A percentile compares a stretch with the other conserved stretches of the same genome.
These are phyloP conservation scores for Pichia inconspicua DNA, from an alignment of 1,139 yeast genomes.

Conservation along the genomic window DNA sequence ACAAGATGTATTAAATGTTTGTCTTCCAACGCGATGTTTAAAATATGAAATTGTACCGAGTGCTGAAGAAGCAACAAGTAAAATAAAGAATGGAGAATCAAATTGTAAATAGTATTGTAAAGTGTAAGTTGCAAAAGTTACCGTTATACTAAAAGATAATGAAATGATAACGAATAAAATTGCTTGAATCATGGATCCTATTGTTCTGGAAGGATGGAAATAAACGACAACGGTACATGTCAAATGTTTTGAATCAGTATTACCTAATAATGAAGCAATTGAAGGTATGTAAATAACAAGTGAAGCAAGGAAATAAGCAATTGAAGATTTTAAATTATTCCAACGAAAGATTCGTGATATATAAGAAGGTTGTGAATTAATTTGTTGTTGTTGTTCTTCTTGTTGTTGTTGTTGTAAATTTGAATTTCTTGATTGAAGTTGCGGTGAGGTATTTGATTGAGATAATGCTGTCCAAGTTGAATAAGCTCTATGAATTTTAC, in stretches of 20 bases:
- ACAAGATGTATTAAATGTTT: constrained; percentile 75
- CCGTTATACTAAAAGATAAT: constrained; percentile 46
- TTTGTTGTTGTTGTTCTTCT: neutral
- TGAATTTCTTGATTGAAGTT: neutral
- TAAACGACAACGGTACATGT: constrained; percentile 79
- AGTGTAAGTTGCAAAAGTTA: constrained; percentile 35
- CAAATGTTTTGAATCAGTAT: constrained; percentile 70
- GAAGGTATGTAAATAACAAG: constrained; percentile 63
- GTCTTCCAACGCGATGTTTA: constrained; percentile 61
- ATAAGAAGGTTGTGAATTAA: neutral
- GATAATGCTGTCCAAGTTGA: constrained; percentile 19
- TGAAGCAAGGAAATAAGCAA: constrained; percentile 68
- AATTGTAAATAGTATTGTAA: constrained; percentile 1
- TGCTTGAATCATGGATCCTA: constrained; percentile 77
- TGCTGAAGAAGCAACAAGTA: constrained; percentile 33
- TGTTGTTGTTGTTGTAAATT: neutral
- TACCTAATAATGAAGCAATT: constrained; percentile 50
- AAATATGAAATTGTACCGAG: constrained; percentile 61
- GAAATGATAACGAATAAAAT: constrained; percentile 53
- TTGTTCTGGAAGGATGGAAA: constrained; percentile 74
- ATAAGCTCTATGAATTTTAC: constrained; percentile 21
- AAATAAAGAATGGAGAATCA: constrained; percentile 35
- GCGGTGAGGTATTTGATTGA: neutral
- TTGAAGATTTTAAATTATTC: constrained; percentile 52
- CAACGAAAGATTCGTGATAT: constrained; percentile 4